Evolutionary conservation across 495 filamentous ascomycete genomes (phyloP).

Genomic region (Penicillium robsamsonii): DNA sequence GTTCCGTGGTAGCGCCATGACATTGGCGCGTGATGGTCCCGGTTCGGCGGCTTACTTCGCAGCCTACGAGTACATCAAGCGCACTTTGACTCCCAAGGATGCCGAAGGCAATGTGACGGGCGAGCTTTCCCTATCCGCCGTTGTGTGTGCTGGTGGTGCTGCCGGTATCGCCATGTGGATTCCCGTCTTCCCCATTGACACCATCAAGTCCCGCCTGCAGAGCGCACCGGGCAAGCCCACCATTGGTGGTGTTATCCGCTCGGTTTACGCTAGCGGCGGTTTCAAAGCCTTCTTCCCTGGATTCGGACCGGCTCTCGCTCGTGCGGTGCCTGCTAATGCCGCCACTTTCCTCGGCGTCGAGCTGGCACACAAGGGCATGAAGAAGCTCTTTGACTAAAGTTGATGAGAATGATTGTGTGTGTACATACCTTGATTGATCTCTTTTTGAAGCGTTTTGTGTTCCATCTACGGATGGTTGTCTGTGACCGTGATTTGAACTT

Average conservation of each 20-base stretch:
- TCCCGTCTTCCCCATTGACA: constrained; percentile 96
- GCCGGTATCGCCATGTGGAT: constrained; percentile 99
- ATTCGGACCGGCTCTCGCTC: constrained; percentile 85
- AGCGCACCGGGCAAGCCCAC: constrained; percentile 85
- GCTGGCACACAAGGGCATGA: constrained; percentile 78
- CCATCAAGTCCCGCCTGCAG: constrained; percentile 91
- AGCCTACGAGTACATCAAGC: constrained; percentile 93
- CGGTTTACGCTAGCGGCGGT: constrained; percentile 77
- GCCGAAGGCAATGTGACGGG: constrained; percentile 65
- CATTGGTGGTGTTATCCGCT: constrained; percentile 72
- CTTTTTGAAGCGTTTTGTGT: constrained; percentile 18
- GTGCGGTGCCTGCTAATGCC: constrained; percentile 94
- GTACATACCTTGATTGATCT: constrained; percentile 19
- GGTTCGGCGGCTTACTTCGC: constrained; percentile 95
- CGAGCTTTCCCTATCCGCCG: constrained; percentile 73
- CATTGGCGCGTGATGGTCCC: constrained; percentile 88
- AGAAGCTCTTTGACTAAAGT: constrained; percentile 58
- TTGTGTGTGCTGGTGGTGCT: constrained; percentile 83
- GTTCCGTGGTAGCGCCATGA: constrained; percentile 87
- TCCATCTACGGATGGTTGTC: constrained; percentile 7
- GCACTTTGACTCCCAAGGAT: constrained; percentile 79
- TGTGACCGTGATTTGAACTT: not conserved
- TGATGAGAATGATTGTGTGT: constrained; percentile 4
- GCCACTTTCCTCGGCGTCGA: constrained; percentile 75
- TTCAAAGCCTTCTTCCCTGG: constrained; percentile 96